Conservation (phyloP, 805 yeast genomes). For the Saccharomycopsis schoenii region DNA sequence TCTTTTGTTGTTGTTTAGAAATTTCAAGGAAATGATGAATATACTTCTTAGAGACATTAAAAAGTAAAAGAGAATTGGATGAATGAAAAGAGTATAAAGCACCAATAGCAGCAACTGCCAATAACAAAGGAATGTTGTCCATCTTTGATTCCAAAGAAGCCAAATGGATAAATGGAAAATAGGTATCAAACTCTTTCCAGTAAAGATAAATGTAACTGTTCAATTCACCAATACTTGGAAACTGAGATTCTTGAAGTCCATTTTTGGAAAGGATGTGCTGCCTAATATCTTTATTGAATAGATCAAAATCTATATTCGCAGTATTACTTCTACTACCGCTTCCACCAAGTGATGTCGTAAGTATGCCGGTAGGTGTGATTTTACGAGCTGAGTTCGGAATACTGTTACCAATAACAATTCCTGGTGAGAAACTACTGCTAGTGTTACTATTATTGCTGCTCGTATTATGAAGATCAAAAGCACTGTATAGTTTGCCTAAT, state of each 20-base stretch:
- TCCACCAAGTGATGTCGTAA: neutral
- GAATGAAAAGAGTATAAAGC: constrained; percentile 80
- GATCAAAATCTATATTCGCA: constrained; percentile 11
- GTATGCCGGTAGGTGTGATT: neutral
- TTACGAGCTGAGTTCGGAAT: neutral
- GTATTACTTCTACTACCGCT: constrained; percentile 5
- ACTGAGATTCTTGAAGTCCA: constrained; percentile 45
- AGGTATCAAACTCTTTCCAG: constrained; percentile 68
- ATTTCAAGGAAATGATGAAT: constrained; percentile 57
- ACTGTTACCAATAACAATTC: neutral
- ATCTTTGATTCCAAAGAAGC: constrained; percentile 44
- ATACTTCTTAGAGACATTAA: constrained; percentile 56
- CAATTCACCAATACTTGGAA: constrained; percentile 68
- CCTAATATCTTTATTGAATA: constrained; percentile 13
- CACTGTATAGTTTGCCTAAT: neutral
- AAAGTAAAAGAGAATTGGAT: constrained; percentile 59
- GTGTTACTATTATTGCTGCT: constrained; percentile 11
- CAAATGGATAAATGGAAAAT: constrained; percentile 76
- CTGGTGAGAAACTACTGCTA: constrained; percentile 19
- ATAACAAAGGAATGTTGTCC: constrained; percentile 51
- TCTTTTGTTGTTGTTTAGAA: constrained; percentile 28
- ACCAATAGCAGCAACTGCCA: constrained; percentile 83
- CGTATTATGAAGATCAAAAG: neutral
- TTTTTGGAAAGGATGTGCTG: constrained; percentile 41
- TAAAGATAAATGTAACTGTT: constrained; percentile 69